phyloP scores from a whole-genome alignment of 495 filamentous ascomycete species.

The Tetracladium marchalianum region DNA sequence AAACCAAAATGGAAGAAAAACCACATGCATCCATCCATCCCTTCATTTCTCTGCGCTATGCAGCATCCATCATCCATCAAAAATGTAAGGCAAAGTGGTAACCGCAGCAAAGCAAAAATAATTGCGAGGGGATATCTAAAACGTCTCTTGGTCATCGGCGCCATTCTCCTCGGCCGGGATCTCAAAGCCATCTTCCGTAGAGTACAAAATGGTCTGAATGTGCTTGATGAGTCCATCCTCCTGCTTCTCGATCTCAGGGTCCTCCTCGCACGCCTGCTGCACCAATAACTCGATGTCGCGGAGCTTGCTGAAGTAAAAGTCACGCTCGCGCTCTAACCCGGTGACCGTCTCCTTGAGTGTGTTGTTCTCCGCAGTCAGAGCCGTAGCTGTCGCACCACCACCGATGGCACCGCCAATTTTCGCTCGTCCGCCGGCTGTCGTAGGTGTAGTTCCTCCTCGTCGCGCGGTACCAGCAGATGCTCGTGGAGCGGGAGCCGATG shows the following conservation, averaged over 20 bases:
- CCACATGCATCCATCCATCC: slow-evolving; percentile 8
- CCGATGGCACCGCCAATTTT: slow-evolving; percentile 35
- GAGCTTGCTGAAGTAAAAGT: slow-evolving; percentile 98
- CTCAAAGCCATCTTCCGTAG: slow-evolving; percentile 87
- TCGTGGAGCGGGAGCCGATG: slow-evolving; percentile 31
- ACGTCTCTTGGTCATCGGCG: slow-evolving; percentile 66
- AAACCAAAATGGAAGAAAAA: too few species aligned
- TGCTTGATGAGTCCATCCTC: slow-evolving; percentile 85
- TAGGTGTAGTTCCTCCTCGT: slow-evolving; percentile 69
- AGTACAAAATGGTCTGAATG: slow-evolving; percentile 94
- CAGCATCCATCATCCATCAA: slow-evolving; percentile 9
- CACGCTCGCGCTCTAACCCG: slow-evolving; percentile 86
- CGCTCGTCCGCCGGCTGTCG: slow-evolving; percentile 43
- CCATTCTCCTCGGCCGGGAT: slow-evolving; percentile 62
- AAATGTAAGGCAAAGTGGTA: too few species aligned
- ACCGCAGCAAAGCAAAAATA: background rate
- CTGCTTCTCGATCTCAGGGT: slow-evolving; percentile 85
- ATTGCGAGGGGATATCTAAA: slow-evolving; percentile 34
- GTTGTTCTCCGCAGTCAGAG: slow-evolving; percentile 68
- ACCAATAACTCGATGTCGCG: slow-evolving; percentile 92
- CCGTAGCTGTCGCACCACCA: slow-evolving; percentile 49
- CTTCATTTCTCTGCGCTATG: slow-evolving; percentile 7
- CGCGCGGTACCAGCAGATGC: slow-evolving; percentile 45
- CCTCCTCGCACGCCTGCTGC: slow-evolving; percentile 80
- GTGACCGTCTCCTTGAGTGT: slow-evolving; percentile 76